Evolutionary conservation across 2,329 filamentous ascomycete species (phyloP), one percentile per base, ranked within the genome.

Genomic region (Xylariaceae sp.): DNA sequence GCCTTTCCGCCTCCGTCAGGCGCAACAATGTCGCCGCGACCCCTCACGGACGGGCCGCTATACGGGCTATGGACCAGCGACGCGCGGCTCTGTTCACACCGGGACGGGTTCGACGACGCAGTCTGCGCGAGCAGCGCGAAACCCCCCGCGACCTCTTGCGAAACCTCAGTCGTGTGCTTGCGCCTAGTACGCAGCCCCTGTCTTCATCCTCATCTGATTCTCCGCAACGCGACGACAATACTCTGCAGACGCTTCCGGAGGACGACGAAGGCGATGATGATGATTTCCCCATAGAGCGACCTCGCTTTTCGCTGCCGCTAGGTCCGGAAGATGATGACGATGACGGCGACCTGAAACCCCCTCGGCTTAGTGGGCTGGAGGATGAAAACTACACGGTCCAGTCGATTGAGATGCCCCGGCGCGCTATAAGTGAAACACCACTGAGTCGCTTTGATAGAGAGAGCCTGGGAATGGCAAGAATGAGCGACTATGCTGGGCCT

Each of bases 31-130:
- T 66, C 11, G 31, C 17, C 13, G 65, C 71, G 3, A 83, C 80
- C 15, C 80, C 80, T 0, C 80, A 84, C 56, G 78, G 74, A 35
- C 74, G 74, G 51, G 79, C 79, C 9, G 80, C 80, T 33, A 73
- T 72, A 36, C 69, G 75, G 34, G 73, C 78, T 24, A 68, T 83
- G 39, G 72, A 81, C 50, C 71, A 74, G 48, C 76, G 79, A 4
- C 74, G 80, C 32, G 73, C 74, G 3, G 76, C 76, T 35, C 66
- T 79, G 36, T 72, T 81, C 47, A 84, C 80, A 0, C 80, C 80
- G 0, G 78, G 77, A 15, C 74, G 73, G 47, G 72, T 72, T 39
- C 71, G 75, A 16, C 69, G 80, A n/a, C 72, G 72, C 51, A 83
- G 79, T 54, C 55, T 75, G 38, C 72, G 73, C 68, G 77, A 38